Evolutionary conservation across 805 yeast species (phyloP), one percentile per base, ranked within the genome.

Genomic region (Priceomyces castillae): DNA sequence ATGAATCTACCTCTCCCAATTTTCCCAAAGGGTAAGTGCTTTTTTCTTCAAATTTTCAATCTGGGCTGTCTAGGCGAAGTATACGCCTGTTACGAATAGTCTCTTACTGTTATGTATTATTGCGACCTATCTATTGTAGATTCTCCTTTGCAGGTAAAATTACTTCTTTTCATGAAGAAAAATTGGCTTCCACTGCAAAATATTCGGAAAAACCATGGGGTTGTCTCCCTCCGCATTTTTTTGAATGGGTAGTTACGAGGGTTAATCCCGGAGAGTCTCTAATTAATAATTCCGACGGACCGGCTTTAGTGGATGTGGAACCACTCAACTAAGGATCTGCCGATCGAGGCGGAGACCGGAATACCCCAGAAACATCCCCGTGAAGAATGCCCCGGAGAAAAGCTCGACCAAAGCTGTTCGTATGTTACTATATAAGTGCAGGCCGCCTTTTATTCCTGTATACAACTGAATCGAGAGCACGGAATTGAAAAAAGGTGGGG

Each of bases 201-300:
- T 19, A 7, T 34, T 34, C 37, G 37, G 37, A 34, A 34, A 34
- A 34, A 34, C 37, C 37, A 34, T 34, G 25, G 25, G 23, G 23
- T 18, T 34, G 25, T 17, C 25, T n/a, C 15, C 37, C 37, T 34
- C 37, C 37, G 37, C 37, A 34, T 34, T 34, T 34, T 22, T 18
- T n/a, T 7, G 20, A 34, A 18, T n/a, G 12, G 15, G 12, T n/a
- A 28, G 10, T 28, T 28, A 28, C 31, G 31, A 28, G 31, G 31
- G 31, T 28, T 28, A 28, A 28, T 28, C 31, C 31, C 31, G 31
- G 15, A 28, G 15, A 28, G 5, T 28, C 31, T 28, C 15, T 11
- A 28, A n/a, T n/a, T 6, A 28, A 9, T 9, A 28, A 11, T 28
- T 28, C 15, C 12, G 31, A 28, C 15, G 15, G 31, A 28, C 31